Conservation (phyloP, 352 stramenopile species). For the Phytopythium oedochilum region DNA sequence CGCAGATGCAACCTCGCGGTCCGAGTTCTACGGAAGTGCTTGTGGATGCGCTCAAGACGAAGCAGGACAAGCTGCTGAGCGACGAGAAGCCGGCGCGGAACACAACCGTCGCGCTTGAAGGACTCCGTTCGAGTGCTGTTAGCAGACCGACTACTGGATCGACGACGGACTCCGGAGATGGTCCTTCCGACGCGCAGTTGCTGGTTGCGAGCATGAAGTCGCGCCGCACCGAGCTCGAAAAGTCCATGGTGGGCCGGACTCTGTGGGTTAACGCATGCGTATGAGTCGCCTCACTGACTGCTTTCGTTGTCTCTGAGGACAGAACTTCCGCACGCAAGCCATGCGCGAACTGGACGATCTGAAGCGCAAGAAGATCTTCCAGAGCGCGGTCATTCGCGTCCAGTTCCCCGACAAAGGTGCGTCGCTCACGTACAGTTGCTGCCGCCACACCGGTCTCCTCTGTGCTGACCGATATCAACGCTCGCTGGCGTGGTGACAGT, state of each 20-base stretch:
- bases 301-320: not conserved
- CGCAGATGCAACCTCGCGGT: slow-evolving; percentile 74
- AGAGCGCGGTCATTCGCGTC: slow-evolving; percentile 68
- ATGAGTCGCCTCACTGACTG: slow-evolving; percentile 2
- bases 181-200: slow-evolving; percentile 50
- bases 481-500: slow-evolving; percentile 21
- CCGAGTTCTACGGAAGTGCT: slow-evolving; percentile 75
- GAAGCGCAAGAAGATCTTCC: slow-evolving; percentile 79
- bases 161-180: slow-evolving; percentile 5
- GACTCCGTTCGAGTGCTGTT: slow-evolving; percentile 4
- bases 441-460: too few species aligned
- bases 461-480: not conserved
- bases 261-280: too few species aligned
- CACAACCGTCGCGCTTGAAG: slow-evolving; percentile 46
- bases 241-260: slow-evolving; percentile 59
- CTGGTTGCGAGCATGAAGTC: slow-evolving; percentile 75
- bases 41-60: slow-evolving; percentile 69
- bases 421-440: not conserved
- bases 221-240: slow-evolving; percentile 67
- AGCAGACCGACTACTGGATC: slow-evolving; percentile 4
- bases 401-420: slow-evolving; percentile 82
- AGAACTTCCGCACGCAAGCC: slow-evolving; percentile 83
- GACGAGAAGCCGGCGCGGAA: slow-evolving; percentile 62
- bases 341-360: slow-evolving; percentile 88
- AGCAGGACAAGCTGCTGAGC: slow-evolving; percentile 64